Base-by-base conservation (phyloP, 2,329 filamentous ascomycete genomes). In the Tolypocladium guangdongense region DNA sequence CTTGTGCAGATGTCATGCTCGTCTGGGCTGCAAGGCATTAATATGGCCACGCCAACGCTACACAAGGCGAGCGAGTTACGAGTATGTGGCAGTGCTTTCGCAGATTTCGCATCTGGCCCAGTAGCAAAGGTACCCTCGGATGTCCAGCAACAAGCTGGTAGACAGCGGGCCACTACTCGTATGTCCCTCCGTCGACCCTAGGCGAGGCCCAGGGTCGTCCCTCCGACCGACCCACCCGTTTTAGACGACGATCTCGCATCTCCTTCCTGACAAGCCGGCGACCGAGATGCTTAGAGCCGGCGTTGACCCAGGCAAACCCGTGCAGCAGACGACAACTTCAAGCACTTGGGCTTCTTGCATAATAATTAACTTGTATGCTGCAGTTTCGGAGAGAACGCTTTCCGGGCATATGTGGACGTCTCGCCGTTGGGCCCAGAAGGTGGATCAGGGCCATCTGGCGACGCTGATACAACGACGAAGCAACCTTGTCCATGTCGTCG, bases 251-350 rank as follows among this genome's bases (percentile, higher is more conserved):
- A 65, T 65, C 60, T 58, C 60, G n/a, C n/a, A n/a, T n/a, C n/a
- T n/a, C n/a, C n/a, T 45, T 18, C 24, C 18, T 18, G 41, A 45
- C 24, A 43, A 38, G 51, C 59, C 65, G 63, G 64, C 64, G 64
- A 63, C 66, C 65, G 61, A 64, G 55, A 55, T 55, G 52, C 56
- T 63, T 64, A 62, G 56, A 60, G 60, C 62, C 62, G 64, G 64
- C 53, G 59, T 62, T 63, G 62, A 55, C 50, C 52, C 57, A 59
- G 51, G 43, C 27, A n/a, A 18, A n/a, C 18, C 18, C 24, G 43
- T 45, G 41, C 27, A 46, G 43, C 41, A 10, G 27, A 45, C 43
- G 27, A 12, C 24, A 32, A 32, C 27, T 46, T n/a, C 24, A n/a
- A 32, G 24, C 16, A 7, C 24, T 6, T 27, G n/a, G 38, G 8